A percentile compares a stretch with the other conserved stretches of the same genome.
Evolutionary conservation across 169 alveolate genomes (phyloP).

Genomic region (Plasmodium blacklocki): DNA sequence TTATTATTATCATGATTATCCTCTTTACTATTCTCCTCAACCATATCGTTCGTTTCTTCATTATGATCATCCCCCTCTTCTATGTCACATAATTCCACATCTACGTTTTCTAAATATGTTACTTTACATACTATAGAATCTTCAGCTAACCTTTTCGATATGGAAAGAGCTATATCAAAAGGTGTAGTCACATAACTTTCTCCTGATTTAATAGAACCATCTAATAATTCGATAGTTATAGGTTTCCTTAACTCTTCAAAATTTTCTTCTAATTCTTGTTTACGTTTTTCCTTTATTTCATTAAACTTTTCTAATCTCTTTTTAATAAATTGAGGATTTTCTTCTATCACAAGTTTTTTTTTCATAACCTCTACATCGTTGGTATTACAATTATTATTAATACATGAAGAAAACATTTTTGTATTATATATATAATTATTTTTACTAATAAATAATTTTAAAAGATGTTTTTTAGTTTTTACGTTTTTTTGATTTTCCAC

Average conservation of each 20-base stretch:
- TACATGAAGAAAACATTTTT: constrained; percentile 1
- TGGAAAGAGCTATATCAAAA: constrained; percentile 90
- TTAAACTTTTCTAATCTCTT: constrained; percentile 46
- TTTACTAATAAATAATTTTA: background rate
- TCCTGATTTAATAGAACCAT: constrained; percentile 92
- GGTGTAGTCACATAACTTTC: constrained; percentile 93
- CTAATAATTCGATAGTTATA: constrained; percentile 92
- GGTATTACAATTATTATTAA: background rate
- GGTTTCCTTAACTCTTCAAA: constrained; percentile 81
- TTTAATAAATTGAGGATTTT: constrained; percentile 39
- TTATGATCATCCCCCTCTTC: constrained; percentile 81
- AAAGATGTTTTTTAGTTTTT: too few relatives aligned
- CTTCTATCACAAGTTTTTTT: constrained; percentile 3
- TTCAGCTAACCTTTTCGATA: constrained; percentile 92
- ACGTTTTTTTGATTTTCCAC: too few relatives aligned
- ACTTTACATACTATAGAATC: constrained; percentile 93
- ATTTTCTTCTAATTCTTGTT: constrained; percentile 49
- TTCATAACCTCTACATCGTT: constrained; percentile 9
- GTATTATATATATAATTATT: background rate
- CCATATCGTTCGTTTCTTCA: constrained; percentile 72
- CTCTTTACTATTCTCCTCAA: background rate
- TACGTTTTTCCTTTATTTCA: constrained; percentile 65
- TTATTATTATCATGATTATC: background rate
- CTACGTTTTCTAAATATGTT: constrained; percentile 80
- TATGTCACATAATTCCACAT: constrained; percentile 85